These are phyloP conservation scores for Metschnikowia santaceciliae DNA, from an alignment of 805 yeast genomes.

Conservation along the genomic window DNA sequence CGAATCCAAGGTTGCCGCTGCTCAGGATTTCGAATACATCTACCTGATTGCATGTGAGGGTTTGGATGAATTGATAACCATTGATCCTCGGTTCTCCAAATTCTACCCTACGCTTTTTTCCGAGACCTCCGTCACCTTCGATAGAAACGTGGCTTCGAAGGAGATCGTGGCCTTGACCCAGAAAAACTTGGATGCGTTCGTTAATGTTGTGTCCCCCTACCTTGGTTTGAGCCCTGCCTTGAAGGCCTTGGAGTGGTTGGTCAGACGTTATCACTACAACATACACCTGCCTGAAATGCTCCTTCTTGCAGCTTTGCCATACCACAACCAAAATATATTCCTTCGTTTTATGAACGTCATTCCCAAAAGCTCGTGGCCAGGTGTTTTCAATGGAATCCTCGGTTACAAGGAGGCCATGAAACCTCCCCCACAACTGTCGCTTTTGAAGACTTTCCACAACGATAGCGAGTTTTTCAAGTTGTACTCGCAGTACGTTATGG, in stretches of 20 bases:
- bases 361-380: conserved; percentile 61
- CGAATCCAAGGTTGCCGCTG: conserved; percentile 83
- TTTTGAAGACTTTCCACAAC: conserved; percentile 64
- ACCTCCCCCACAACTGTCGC: conserved; percentile 62
- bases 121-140: conserved; percentile 73
- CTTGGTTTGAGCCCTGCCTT: conserved; percentile 72
- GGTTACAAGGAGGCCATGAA: conserved; percentile 62
- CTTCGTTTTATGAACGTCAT: conserved; percentile 70
- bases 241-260: conserved; percentile 90
- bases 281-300: conserved; percentile 72
- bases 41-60: conserved; percentile 72
- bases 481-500: conserved; percentile 53
- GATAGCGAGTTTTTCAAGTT: conserved; percentile 66
- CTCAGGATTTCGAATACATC: conserved; percentile 86
- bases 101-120: conserved; percentile 76
- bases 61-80: conserved; percentile 59
- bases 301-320: conserved; percentile 73
- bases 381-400: conserved; percentile 66
- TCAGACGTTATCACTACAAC: conserved; percentile 85
- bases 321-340: conserved; percentile 70
- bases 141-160: conserved; percentile 74
- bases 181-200: conserved; percentile 67
- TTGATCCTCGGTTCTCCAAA: conserved; percentile 71
- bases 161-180: conserved; percentile 76
- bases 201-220: conserved; percentile 71